Conservation (phyloP, 2,329 filamentous ascomycete species). For the Pyrenophora seminiperda region DNA sequence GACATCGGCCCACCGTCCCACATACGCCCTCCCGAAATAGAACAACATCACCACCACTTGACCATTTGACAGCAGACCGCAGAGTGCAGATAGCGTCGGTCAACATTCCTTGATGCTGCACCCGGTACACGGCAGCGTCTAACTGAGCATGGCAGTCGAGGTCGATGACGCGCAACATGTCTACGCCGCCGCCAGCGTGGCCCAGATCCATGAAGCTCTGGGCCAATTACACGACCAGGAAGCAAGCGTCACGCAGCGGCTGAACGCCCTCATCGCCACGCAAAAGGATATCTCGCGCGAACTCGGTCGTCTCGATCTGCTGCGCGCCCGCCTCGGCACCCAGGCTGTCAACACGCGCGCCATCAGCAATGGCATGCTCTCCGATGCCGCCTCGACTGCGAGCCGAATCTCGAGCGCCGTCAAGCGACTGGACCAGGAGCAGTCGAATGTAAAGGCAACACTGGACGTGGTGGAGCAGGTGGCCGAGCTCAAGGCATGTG, state of each 20-base stretch:
- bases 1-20: constrained; percentile 1
- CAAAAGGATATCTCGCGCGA: constrained; percentile 88
- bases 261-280: constrained; percentile 77
- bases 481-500: constrained; percentile 93
- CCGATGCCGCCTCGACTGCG: constrained; percentile 82
- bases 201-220: constrained; percentile 80
- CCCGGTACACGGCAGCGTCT: neutral
- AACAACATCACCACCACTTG: constrained; percentile 1
- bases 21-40: constrained; percentile 5
- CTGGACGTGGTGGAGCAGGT: constrained; percentile 94
- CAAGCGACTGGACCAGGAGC: constrained; percentile 85
- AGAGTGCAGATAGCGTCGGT: neutral
- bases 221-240: constrained; percentile 77
- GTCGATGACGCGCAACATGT: constrained; percentile 33
- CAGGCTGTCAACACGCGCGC: constrained; percentile 82
- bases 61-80: too few species aligned
- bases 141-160: constrained; percentile 26
- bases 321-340: constrained; percentile 84
- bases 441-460: constrained; percentile 87
- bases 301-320: constrained; percentile 82
- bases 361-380: constrained; percentile 90
- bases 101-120: neutral
- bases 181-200: constrained; percentile 73
- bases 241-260: constrained; percentile 70
- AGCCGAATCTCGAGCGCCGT: constrained; percentile 85